phyloP scores from a whole-genome alignment of 768 basidiomycete genomes.

The Mycena galopus region DNA sequence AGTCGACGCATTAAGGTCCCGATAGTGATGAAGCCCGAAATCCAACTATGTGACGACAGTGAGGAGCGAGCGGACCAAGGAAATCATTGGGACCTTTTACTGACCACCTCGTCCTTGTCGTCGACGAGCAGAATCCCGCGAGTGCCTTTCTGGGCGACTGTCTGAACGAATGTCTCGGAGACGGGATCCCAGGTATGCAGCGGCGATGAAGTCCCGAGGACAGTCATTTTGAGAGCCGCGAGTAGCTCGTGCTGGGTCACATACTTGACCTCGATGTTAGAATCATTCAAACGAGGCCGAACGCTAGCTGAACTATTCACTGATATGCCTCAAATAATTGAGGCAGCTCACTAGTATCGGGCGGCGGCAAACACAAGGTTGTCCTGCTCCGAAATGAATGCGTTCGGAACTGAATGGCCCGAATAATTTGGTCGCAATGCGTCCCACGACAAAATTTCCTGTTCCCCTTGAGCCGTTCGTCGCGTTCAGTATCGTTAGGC shows the following conservation, averaged over 20 bases:
- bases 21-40: constrained; percentile 74
- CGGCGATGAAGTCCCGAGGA: constrained; percentile 77
- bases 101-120: constrained; percentile 69
- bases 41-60: constrained; percentile 55
- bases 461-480: constrained; percentile 44
- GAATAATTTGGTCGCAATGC: constrained; percentile 54
- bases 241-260: constrained; percentile 64
- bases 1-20: constrained; percentile 78
- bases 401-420: constrained; percentile 51
- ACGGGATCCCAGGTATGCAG: constrained; percentile 73
- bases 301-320: constrained; percentile 53
- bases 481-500: not conserved
- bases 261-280: constrained; percentile 54
- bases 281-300: constrained; percentile 58
- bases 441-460: constrained; percentile 76
- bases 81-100: constrained; percentile 61
- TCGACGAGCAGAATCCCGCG: constrained; percentile 60
- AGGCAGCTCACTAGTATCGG: constrained; percentile 67
- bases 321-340: not conserved
- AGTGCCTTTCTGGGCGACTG: constrained; percentile 50
- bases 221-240: constrained; percentile 64
- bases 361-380: constrained; percentile 64
- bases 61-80: not conserved
- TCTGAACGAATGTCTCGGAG: constrained; percentile 69
- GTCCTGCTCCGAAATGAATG: constrained; percentile 81